Evolutionary conservation across 164 flowering plant species (phyloP).

Genomic region (Liquidambar formosana): DNA sequence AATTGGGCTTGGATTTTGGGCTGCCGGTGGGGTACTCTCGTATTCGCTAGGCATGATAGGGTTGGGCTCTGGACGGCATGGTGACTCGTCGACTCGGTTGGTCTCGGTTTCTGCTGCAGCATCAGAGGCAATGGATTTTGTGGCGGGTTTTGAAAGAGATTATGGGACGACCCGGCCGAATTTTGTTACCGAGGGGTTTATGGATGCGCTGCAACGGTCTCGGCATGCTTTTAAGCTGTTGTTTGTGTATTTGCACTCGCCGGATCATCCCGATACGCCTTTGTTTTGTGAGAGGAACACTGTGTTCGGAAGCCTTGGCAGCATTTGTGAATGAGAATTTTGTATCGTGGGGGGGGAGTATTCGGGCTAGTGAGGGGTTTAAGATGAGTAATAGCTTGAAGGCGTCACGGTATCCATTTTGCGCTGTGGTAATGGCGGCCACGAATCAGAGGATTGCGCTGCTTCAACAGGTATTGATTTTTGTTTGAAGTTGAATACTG

Average conservation of each 20-base stretch:
- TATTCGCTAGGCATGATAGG: slow-evolving; percentile 69
- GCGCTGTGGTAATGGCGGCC: slow-evolving; percentile 91
- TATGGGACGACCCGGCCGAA: slow-evolving; percentile 63
- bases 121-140: slow-evolving; percentile 68
- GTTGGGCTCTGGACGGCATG: slow-evolving; percentile 35
- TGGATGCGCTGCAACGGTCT: slow-evolving; percentile 91
- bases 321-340: slow-evolving; percentile 91
- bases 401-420: slow-evolving; percentile 88
- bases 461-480: slow-evolving; percentile 79
- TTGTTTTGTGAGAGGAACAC: slow-evolving; percentile 64
- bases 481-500: neutral
- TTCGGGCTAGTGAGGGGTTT: slow-evolving; percentile 89
- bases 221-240: slow-evolving; percentile 65
- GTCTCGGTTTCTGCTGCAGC: slow-evolving; percentile 58
- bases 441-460: slow-evolving; percentile 87
- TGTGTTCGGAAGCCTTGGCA: slow-evolving; percentile 61
- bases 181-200: slow-evolving; percentile 76
- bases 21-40: slow-evolving; percentile 75
- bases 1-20: slow-evolving; percentile 86
- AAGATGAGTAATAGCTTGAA: slow-evolving; percentile 99
- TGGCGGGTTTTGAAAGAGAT: slow-evolving; percentile 72
- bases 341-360: slow-evolving; percentile 94
- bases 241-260: slow-evolving; percentile 94
- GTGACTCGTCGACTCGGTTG: slow-evolving; percentile 43
- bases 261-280: slow-evolving; percentile 91